Conservation (phyloP, 164 flowering plant species). For the Paratinospora sagittata region DNA sequence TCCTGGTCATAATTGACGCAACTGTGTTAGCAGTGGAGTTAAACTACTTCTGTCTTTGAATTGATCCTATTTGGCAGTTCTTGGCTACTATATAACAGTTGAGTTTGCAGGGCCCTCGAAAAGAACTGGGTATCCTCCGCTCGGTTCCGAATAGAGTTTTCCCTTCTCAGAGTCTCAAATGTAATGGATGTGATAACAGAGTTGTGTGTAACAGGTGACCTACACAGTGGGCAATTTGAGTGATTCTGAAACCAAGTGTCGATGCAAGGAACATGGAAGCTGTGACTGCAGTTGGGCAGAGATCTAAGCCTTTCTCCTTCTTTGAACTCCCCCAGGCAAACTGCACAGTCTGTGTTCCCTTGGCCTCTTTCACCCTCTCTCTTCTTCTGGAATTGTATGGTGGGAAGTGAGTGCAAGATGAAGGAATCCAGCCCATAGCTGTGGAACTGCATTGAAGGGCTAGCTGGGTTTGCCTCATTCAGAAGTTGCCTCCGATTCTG, state of each 20-base stretch:
- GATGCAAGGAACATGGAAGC: conserved; percentile 39
- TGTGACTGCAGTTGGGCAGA: conserved; percentile 32
- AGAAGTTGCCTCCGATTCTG: conserved; percentile 16
- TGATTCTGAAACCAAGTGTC: conserved; percentile 36
- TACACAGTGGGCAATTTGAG: conserved; percentile 34
- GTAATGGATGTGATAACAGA: background rate
- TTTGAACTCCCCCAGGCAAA: conserved; percentile 38
- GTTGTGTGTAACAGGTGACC: conserved; percentile 17
- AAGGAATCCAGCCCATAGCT: conserved; percentile 30
- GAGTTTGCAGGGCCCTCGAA: background rate
- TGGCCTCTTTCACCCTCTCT: conserved; percentile 12
- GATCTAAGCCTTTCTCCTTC: conserved; percentile 30
- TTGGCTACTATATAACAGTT: background rate
- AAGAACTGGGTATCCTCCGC: background rate
- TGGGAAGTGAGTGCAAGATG: conserved; percentile 28
- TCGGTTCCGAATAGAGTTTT: background rate
- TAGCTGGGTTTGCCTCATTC: conserved; percentile 22
- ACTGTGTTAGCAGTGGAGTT: background rate
- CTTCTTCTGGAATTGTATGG: conserved; percentile 32
- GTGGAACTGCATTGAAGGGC: conserved; percentile 27
- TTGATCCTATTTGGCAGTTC: background rate
- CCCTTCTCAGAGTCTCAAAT: conserved; percentile 9
- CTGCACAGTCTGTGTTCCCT: conserved; percentile 24
- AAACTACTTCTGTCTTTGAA: background rate
- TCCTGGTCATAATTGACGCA: background rate